Percentiles rank a stretch among this genome's conserved stretches.
Evolutionary conservation across 208 protist genomes (phyloP).

Genomic region (Leishmania turanica): DNA sequence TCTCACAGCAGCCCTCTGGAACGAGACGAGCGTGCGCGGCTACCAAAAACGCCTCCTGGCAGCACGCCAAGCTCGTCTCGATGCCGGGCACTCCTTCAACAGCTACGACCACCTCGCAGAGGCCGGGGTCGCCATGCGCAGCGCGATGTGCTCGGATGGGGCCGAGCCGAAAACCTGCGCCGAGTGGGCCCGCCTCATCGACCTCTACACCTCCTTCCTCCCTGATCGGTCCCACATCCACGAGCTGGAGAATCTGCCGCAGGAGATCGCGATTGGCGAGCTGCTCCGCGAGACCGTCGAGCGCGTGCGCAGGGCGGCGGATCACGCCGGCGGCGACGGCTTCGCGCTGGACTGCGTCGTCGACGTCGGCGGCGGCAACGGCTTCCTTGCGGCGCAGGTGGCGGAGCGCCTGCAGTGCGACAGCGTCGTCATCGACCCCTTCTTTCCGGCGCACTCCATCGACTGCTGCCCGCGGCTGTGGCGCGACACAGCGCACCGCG

Average conservation of each 20-base stretch:
- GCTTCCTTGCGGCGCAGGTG: conserved; percentile 72
- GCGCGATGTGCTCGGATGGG: conserved; percentile 17
- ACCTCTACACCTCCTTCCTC: conserved; percentile 63
- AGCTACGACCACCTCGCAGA: conserved; percentile 27
- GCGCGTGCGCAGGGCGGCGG: conserved; percentile 2
- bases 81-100: conserved; percentile 5
- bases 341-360: conserved; percentile 52
- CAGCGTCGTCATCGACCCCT: conserved; percentile 72
- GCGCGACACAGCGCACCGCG: conserved; percentile 42
- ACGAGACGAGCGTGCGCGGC: not conserved
- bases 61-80: conserved; percentile 17
- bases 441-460: conserved; percentile 70
- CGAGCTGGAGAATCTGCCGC: conserved; percentile 83
- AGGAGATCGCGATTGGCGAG: conserved; percentile 82
- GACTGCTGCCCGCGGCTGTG: conserved; percentile 67
- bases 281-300: conserved; percentile 37
- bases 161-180: conserved; percentile 57
- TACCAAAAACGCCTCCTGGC: conserved; percentile 11
- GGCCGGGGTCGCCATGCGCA: conserved; percentile 27
- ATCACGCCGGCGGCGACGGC: not conserved
- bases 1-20: conserved; percentile 9
- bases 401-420: conserved; percentile 65
- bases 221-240: conserved; percentile 80
- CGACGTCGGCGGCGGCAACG: conserved; percentile 84
- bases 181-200: conserved; percentile 52